phyloP scores from a whole-genome alignment of 148 eudicot species.

The Polygonum maritimum region DNA sequence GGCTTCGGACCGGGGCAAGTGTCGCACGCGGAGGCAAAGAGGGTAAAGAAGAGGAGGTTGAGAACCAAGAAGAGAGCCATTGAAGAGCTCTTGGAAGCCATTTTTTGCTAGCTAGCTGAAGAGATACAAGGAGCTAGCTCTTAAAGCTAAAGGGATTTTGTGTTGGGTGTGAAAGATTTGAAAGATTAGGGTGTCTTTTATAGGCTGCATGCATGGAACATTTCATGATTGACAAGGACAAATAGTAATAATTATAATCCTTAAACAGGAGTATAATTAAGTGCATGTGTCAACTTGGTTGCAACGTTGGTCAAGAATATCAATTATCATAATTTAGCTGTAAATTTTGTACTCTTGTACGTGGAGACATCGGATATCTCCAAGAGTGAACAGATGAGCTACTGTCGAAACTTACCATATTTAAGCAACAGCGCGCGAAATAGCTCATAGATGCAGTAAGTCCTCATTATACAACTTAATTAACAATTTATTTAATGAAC shows the following conservation, averaged over 20 bases:
- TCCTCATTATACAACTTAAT: no score
- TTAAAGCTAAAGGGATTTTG: neutral
- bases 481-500: no score
- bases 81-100: constrained; percentile 1
- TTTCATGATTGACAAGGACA: neutral
- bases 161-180: neutral
- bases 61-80: neutral
- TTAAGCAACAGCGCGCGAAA: no score
- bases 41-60: constrained; percentile 1
- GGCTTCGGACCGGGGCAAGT: neutral
- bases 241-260: neutral
- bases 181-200: neutral
- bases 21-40: neutral
- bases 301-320: neutral
- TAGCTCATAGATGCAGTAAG: no score
- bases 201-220: neutral
- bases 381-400: neutral
- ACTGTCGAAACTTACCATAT: neutral
- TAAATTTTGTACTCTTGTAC: neutral
- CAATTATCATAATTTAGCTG: neutral
- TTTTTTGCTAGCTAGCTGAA: neutral
- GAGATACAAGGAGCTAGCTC: neutral
- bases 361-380: no score
- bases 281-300: neutral
- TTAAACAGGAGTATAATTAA: neutral